A percentile compares a stretch with the other conserved stretches of the same genome.
Conservation (phyloP, 2,329 filamentous ascomycete species). For the Cryphonectria nitschkei region DNA sequence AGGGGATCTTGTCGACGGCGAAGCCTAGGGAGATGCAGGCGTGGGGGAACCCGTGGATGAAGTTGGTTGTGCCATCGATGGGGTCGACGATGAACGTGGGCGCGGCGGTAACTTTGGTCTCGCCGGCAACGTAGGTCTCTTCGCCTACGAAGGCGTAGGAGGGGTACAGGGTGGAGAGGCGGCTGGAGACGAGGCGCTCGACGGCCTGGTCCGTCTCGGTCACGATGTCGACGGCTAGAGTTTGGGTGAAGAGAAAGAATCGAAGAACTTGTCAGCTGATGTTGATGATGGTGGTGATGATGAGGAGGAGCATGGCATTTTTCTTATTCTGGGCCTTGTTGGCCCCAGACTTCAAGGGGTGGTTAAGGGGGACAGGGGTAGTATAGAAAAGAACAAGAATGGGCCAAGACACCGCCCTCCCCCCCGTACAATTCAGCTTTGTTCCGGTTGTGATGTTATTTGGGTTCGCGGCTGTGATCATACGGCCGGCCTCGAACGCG, state of each 20-base stretch:
- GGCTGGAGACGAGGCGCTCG: conserved; percentile 62
- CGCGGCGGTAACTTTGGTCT: conserved; percentile 59
- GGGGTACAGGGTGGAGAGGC: conserved; percentile 58
- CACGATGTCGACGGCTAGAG: conserved; percentile 66
- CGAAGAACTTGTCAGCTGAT: not conserved
- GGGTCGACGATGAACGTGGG: conserved; percentile 84
- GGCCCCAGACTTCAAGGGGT: not conserved
- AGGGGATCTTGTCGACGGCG: conserved; percentile 62
- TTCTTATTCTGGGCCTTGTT: not conserved
- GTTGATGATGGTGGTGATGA: not conserved
- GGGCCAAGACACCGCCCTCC: not conserved
- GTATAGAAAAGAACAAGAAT: no score
- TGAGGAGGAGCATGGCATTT: not conserved
- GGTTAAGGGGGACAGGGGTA: conserved; percentile 20
- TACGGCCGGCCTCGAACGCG: conserved; percentile 65
- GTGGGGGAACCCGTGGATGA: conserved; percentile 74
- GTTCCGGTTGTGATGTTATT: conserved; percentile 59
- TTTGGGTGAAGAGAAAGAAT: not conserved
- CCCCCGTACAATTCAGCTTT: conserved; percentile 65
- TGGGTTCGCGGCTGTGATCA: conserved; percentile 66
- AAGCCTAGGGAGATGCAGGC: conserved; percentile 80
- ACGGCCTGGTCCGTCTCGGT: conserved; percentile 70
- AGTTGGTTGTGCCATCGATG: conserved; percentile 83
- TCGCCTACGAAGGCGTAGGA: conserved; percentile 70
- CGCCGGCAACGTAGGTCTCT: conserved; percentile 74